Evolutionary conservation across 805 yeast genomes (phyloP).

Genomic region (Metschnikowia cubensis): DNA sequence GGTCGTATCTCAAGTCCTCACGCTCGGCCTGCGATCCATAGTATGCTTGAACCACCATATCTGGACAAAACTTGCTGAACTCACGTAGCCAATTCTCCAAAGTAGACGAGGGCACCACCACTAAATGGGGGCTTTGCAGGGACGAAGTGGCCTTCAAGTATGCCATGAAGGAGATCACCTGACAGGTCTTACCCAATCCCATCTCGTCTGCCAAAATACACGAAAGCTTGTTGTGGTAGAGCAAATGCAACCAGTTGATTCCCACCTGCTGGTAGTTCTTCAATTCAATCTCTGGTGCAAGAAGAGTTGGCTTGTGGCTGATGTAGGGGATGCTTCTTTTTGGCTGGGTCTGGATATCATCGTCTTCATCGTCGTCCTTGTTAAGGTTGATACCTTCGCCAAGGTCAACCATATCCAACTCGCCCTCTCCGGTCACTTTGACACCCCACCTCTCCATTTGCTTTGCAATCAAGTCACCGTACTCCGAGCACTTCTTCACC

Average conservation of each 20-base stretch:
- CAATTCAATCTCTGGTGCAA: slow-evolving; percentile 61
- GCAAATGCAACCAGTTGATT: slow-evolving; percentile 81
- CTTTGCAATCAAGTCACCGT: slow-evolving; percentile 64
- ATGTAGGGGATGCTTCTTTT: slow-evolving; percentile 42
- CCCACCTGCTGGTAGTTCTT: slow-evolving; percentile 97
- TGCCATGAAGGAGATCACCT: slow-evolving; percentile 89
- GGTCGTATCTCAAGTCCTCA: slow-evolving; percentile 71
- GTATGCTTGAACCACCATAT: slow-evolving; percentile 79
- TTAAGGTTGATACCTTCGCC: slow-evolving; percentile 8
- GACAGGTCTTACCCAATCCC: slow-evolving; percentile 98
- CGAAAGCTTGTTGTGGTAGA: slow-evolving; percentile 74
- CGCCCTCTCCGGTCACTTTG: slow-evolving; percentile 64
- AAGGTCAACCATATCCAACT: slow-evolving; percentile 58
- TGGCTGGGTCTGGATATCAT: slow-evolving; percentile 26
- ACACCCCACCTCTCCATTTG: slow-evolving; percentile 90
- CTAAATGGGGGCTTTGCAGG: slow-evolving; percentile 73
- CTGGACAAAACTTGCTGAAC: slow-evolving; percentile 83
- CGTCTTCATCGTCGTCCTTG: slow-evolving; percentile 28
- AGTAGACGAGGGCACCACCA: slow-evolving; percentile 95
- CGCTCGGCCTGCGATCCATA: slow-evolving; percentile 87
- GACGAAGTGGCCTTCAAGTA: slow-evolving; percentile 65
- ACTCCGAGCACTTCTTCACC: slow-evolving; percentile 74
- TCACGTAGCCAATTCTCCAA: slow-evolving; percentile 97
- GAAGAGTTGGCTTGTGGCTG: slow-evolving; percentile 64
- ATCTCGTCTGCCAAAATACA: slow-evolving; percentile 97